phyloP scores from a whole-genome alignment of 225 moss, liverwort and hornwort genomes.

The Straminergon stramineum region DNA sequence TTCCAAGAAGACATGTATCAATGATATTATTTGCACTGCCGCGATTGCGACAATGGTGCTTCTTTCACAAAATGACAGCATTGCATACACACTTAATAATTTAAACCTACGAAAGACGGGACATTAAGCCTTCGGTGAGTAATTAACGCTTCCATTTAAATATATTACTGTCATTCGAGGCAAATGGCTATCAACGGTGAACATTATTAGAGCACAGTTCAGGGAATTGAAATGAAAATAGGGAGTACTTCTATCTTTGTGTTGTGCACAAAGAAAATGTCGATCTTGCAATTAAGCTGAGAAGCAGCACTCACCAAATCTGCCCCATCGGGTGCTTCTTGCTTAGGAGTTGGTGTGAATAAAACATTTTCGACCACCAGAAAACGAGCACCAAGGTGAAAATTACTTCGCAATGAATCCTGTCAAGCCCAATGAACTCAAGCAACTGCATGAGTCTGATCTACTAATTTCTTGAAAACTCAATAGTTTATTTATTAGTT shows the following conservation, averaged over 20 bases:
- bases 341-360: slow-evolving; percentile 46
- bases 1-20: neutral
- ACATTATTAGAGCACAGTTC: neutral
- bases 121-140: neutral
- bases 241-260: neutral
- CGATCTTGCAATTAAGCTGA: neutral
- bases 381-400: neutral
- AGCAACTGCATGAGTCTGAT: neutral
- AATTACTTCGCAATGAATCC: neutral
- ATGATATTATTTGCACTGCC: neutral
- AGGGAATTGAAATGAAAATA: neutral
- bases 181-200: neutral
- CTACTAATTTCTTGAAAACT: neutral
- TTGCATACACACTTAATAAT: neutral
- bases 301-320: slow-evolving; percentile 28
- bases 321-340: slow-evolving; percentile 54
- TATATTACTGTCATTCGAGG: neutral
- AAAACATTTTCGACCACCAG: slow-evolving; percentile 25
- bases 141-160: neutral
- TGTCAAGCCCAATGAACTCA: neutral
- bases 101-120: neutral
- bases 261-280: neutral
- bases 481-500: neutral
- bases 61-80: neutral
- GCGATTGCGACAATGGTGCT: neutral